These are phyloP conservation scores for Kuraishia borneana DNA, from an alignment of 805 yeast genomes.

Conservation along the genomic window DNA sequence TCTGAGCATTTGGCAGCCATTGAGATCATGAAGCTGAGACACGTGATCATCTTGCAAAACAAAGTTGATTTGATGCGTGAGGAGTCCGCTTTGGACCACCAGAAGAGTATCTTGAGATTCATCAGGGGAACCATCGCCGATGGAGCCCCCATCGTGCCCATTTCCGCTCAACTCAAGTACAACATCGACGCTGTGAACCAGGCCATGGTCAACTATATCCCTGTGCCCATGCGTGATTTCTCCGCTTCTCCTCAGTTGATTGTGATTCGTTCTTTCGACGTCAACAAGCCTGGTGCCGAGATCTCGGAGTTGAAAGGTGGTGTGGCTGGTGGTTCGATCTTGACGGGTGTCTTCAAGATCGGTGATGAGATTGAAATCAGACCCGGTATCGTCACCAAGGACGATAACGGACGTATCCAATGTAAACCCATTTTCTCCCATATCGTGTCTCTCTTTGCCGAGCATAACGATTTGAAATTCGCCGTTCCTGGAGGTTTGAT, in stretches of 20 bases:
- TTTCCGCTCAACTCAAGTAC: conserved; percentile 96
- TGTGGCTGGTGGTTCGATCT: conserved; percentile 98
- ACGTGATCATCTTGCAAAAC: conserved; percentile 91
- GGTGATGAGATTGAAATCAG: conserved; percentile 98
- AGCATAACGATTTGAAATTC: conserved; percentile 92
- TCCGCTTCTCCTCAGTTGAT: conserved; percentile 87
- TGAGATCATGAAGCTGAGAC: conserved; percentile 97
- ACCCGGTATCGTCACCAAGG: conserved; percentile 98
- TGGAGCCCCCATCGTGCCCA: conserved; percentile 98
- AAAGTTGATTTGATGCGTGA: conserved; percentile 98
- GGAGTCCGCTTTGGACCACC: conserved; percentile 91
- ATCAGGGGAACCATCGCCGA: conserved; percentile 98
- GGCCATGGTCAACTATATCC: conserved; percentile 88
- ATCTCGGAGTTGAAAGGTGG: conserved; percentile 97
- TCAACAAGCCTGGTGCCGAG: conserved; percentile 97
- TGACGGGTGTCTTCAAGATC: conserved; percentile 91
- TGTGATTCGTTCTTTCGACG: conserved; percentile 97
- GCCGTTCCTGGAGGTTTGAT: conserved; percentile 99
- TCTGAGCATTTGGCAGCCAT: conserved; percentile 99
- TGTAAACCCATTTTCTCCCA: conserved; percentile 94
- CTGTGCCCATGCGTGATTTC: conserved; percentile 95
- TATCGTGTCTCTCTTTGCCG: conserved; percentile 91
- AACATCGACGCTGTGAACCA: conserved; percentile 98
- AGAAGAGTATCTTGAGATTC: conserved; percentile 83
- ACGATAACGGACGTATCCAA: conserved; percentile 76